Conservation (phyloP, 495 filamentous ascomycete species). For the Hypomontagnella monticulosa region DNA sequence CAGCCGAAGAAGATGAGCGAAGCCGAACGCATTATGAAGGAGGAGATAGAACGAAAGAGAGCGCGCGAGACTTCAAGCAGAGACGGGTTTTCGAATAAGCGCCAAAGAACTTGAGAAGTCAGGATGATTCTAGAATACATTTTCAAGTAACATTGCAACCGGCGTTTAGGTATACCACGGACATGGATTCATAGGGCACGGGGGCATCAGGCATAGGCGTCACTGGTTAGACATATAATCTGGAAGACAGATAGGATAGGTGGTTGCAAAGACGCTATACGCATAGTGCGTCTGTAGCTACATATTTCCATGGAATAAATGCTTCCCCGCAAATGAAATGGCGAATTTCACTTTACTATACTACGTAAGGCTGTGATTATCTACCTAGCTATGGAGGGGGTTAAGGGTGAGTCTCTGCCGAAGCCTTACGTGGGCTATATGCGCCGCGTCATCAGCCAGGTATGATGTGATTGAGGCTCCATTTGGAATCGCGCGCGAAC, state of each 20-base stretch:
- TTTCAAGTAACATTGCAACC: conserved; percentile 14
- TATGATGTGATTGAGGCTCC: conserved; percentile 31
- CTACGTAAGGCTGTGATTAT: not conserved
- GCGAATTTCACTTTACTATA: too few relatives aligned
- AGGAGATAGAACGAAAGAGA: conserved; percentile 80
- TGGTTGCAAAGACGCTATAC: too few relatives aligned
- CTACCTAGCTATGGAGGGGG: not conserved
- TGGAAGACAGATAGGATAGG: not conserved
- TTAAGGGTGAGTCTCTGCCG: not conserved
- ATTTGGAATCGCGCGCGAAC: conserved; percentile 9
- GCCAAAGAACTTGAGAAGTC: conserved; percentile 45
- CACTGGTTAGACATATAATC: not conserved
- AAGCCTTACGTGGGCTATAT: conserved; percentile 29
- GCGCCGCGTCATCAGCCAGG: conserved; percentile 32
- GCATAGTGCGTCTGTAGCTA: too few relatives aligned
- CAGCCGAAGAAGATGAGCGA: conserved; percentile 83
- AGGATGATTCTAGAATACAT: not conserved
- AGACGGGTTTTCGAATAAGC: conserved; percentile 52
- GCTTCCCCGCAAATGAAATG: too few relatives aligned
- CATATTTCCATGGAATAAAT: too few relatives aligned
- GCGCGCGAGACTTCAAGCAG: conserved; percentile 54
- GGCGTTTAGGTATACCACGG: conserved; percentile 42
- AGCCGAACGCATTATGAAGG: conserved; percentile 90
- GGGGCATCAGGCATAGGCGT: conserved; percentile 14
- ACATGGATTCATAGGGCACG: not conserved